A percentile compares a stretch with the other conserved stretches of the same genome.
Evolutionary conservation across 306 rosid species (phyloP).

Genomic region (Parietaria judaica): DNA sequence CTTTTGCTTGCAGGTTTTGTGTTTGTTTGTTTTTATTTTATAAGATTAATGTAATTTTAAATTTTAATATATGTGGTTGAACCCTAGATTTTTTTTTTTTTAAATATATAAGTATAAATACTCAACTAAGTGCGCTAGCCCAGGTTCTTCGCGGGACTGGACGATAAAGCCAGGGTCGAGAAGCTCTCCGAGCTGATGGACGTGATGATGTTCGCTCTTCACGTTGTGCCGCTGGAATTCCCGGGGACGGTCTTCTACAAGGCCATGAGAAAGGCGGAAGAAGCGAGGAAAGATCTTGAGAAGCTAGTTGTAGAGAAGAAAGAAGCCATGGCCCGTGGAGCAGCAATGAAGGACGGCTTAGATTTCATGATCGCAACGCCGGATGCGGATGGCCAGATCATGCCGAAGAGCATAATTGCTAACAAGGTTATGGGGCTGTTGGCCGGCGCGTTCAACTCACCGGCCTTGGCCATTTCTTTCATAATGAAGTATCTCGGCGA

Average conservation of each 20-base stretch:
- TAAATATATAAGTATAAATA: no score
- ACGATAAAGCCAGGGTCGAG: no score
- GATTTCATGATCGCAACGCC: slow-evolving; percentile 26
- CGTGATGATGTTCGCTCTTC: no score
- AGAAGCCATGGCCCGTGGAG: slow-evolving; percentile 20
- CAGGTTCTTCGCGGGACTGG: no score
- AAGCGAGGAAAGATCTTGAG: slow-evolving; percentile 27
- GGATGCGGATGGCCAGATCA: no score
- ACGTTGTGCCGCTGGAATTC: slow-evolving; percentile 20
- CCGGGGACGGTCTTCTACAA: slow-evolving; percentile 32
- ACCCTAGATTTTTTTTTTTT: no score
- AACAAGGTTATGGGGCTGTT: slow-evolving; percentile 39
- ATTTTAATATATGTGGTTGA: no score
- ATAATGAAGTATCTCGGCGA: slow-evolving; percentile 38
- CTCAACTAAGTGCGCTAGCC: no score
- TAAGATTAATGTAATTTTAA: no score
- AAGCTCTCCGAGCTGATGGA: no score
- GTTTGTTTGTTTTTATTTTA: no score
- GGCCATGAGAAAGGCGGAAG: slow-evolving; percentile 26
- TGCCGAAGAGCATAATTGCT: slow-evolving; percentile 1
- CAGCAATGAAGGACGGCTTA: slow-evolving; percentile 13
- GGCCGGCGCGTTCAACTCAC: slow-evolving; percentile 25
- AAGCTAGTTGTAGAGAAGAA: slow-evolving; percentile 27
- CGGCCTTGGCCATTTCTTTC: slow-evolving; percentile 29
- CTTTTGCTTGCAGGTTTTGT: no score